phyloP scores from a whole-genome alignment of 176 grass and related monocot species.

The Elymus sibiricus region DNA sequence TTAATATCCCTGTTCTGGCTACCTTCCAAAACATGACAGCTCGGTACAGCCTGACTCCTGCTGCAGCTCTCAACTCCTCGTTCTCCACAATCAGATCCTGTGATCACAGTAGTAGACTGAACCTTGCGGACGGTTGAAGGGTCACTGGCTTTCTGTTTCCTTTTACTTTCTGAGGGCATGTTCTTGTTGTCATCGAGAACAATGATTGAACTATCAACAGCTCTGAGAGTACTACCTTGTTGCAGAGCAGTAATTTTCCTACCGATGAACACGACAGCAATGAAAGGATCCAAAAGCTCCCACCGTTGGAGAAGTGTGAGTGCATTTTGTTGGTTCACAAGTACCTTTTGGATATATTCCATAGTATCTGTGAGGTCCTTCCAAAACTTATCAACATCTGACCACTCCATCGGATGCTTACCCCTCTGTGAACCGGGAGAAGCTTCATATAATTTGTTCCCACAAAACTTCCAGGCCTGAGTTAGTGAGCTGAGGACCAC shows the following conservation, averaged over 20 bases:
- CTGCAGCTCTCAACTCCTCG: constrained; percentile 34
- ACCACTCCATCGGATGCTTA: constrained; percentile 68
- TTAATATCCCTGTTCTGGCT: constrained; percentile 11
- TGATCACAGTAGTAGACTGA: constrained; percentile 25
- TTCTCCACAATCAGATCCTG: constrained; percentile 35
- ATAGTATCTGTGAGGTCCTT: constrained; percentile 77
- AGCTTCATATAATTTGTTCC: constrained; percentile 54
- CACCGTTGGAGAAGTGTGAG: constrained; percentile 71
- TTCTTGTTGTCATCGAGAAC: constrained; percentile 40
- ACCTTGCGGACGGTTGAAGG: constrained; percentile 10
- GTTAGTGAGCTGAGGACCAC: constrained; percentile 77
- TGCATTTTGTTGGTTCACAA: constrained; percentile 24
- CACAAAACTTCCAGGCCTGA: constrained; percentile 88
- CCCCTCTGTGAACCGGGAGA: constrained; percentile 31
- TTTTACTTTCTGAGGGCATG: constrained; percentile 33
- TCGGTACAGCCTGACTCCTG: constrained; percentile 31
- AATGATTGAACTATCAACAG: constrained; percentile 60
- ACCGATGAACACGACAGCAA: constrained; percentile 70
- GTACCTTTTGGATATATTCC: constrained; percentile 49
- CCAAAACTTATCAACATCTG: constrained; percentile 83
- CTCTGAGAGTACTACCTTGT: constrained; percentile 58
- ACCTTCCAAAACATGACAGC: constrained; percentile 33
- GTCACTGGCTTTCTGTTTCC: constrained; percentile 23
- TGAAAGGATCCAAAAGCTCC: constrained; percentile 90
- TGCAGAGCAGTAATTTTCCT: constrained; percentile 79